Evolutionary conservation across 306 rosid species (phyloP), one percentile per base, ranked within the genome.

Genomic region (Cucurbita pepo): DNA sequence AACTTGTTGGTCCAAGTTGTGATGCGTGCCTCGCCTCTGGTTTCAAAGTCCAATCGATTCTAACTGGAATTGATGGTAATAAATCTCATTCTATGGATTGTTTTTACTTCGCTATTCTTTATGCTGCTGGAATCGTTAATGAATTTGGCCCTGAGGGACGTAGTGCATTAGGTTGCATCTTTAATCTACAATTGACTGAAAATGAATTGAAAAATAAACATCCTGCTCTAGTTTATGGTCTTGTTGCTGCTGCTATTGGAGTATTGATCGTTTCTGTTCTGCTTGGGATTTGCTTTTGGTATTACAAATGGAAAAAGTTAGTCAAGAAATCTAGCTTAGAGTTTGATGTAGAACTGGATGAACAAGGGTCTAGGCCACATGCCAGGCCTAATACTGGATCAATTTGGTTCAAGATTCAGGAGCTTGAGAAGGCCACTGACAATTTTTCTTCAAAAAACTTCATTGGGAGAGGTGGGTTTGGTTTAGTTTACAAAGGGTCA

Each of bases 381-480:
- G 74, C 88, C 83, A 89, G 91, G 43, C 96, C 99, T 0, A 94
- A 89, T 75, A 86, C 97, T 0, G 96, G 95, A 13, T 89, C 99
- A 1, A 88, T 94, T 79, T 89, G 94, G 99, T 94, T 86, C 74
- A 88, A 94, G 44, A 85, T 94, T 81, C 76, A 78, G 78, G 99
- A 91, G n/a, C 91, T 91, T 75, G 88, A 89, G 85, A 91, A 86
- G 76, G 99, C 96, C 14, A 94, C 99, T 11, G 67, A 75, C 62
- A 85, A 83, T 6, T 94, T 94, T 80, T 86, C 96, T 14, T 76
- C 89, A 18, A 91, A 81, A 77, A 94, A 91, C 71, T 94, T 94
- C 56, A 77, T 94, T 5, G 99, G 99, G 56, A 72, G 95, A 76
- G 99, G 99, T 36, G 99, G 97, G 36, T 89, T 91, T 84, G 99